Base-by-base conservation (phyloP, 345 rosid species). In the Hibiscus mutabilis region DNA sequence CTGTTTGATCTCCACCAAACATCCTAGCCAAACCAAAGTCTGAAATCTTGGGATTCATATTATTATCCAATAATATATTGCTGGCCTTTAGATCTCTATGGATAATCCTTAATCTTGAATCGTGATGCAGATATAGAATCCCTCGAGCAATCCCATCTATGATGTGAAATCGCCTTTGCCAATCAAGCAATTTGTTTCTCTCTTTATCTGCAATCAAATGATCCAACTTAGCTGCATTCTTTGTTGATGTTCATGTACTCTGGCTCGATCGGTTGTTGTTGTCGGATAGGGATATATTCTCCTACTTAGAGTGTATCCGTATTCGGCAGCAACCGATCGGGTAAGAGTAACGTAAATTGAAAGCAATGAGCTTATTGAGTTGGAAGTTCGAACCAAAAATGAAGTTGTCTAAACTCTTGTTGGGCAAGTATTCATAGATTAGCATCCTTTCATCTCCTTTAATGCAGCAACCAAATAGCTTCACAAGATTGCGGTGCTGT, bases 91-190 rank as follows among this genome's bases (percentile, higher is more conserved):
- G 71, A 73, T 85, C 87, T 51, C 87, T 78, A 42, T 81, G 91
- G 12, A 85, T 77, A 3, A 86, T 80, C 46, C 82, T 78, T 22
- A 84, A 31, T 19, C 83, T 84, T 0, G 89, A 84, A 44, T 86
- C 83, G 18, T 84, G 84, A 64, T 84, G 89, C 13, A 84, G 86
- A 75, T 88, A 85, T 22, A 82, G 53, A 66, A 81, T 84, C 52
- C 89, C 86, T 66, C 75, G 69, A 10, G 85, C 80, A n/a, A 85
- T 82, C 22, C 88, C 88, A 29, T 64, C 74, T 9, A 85, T 19
- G 46, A 85, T 82, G 68, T 68, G 18, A 4, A 56, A 46, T 16
- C 82, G 73, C 56, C 2, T 73, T 57, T 53, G 60, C 84, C 85
- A 87, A 13, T 61, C 77, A 7, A 80, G 40, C 9, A 69, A 2